These are phyloP conservation scores for Albophoma yamanashiensis DNA, from an alignment of 2,329 filamentous ascomycete genomes.

Conservation along the genomic window DNA sequence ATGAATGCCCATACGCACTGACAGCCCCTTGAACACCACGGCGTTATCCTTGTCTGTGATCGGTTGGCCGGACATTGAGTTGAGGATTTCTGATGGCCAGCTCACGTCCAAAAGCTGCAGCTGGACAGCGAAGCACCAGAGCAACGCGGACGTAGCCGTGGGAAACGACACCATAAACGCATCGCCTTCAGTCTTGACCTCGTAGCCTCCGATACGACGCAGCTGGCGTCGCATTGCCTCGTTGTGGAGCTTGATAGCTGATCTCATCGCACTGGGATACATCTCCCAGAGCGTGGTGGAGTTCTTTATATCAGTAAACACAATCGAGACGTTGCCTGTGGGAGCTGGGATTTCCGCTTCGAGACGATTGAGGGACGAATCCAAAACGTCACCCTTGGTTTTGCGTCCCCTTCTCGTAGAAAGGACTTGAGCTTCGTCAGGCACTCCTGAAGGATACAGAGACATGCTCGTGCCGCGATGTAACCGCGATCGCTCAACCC, in stretches of 20 bases:
- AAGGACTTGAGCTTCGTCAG: slow-evolving; percentile 57
- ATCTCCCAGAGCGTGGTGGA: slow-evolving; percentile 95
- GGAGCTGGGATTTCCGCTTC: slow-evolving; percentile 88
- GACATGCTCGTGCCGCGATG: slow-evolving; percentile 77
- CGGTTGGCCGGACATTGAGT: slow-evolving; percentile 74
- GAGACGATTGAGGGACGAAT: slow-evolving; percentile 78
- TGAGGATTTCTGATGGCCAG: slow-evolving; percentile 90
- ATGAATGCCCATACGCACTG: slow-evolving; percentile 95
- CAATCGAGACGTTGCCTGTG: slow-evolving; percentile 80
- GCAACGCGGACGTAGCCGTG: slow-evolving; percentile 82
- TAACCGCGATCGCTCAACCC: slow-evolving; percentile 60
- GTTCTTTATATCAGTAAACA: slow-evolving; percentile 99
- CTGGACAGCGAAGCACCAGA: slow-evolving; percentile 97
- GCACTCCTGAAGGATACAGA: slow-evolving; percentile 64
- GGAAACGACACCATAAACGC: slow-evolving; percentile 99
- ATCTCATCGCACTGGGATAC: slow-evolving; percentile 88
- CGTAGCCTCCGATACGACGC: slow-evolving; percentile 88
- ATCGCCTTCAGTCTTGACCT: slow-evolving; percentile 99
- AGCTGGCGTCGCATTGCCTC: slow-evolving; percentile 91
- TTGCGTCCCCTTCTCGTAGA: slow-evolving; percentile 55
- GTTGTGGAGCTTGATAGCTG: slow-evolving; percentile 95
- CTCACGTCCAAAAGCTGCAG: slow-evolving; percentile 74
- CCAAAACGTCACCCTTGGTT: slow-evolving; percentile 54
- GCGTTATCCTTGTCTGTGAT: slow-evolving; percentile 75
- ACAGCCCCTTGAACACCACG: slow-evolving; percentile 86